Percentiles rank a stretch among this genome's conserved stretches.
phyloP scores from a whole-genome alignment of 441 rosid genomes.

The Raphanus hybrid region DNA sequence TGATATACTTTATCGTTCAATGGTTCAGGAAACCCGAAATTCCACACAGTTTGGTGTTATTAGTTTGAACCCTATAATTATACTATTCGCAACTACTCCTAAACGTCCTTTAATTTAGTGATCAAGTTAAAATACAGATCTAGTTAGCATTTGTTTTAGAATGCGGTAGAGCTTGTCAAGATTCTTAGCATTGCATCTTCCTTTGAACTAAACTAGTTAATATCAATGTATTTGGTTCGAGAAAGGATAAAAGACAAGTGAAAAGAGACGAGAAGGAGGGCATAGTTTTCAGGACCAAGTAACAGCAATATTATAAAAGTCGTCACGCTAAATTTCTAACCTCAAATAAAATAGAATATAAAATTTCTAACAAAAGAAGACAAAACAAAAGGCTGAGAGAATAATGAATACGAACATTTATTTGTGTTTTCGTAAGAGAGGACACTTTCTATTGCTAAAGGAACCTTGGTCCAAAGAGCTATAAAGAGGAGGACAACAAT shows the following conservation, averaged over 20 bases:
- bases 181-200: conserved; percentile 10
- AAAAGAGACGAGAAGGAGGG: conserved; percentile 11
- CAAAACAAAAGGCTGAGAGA: conserved; percentile 18
- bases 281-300: not conserved
- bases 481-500: conserved; percentile 26
- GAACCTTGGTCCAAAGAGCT: conserved; percentile 26
- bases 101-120: not conserved
- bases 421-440: conserved; percentile 16
- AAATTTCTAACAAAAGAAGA: conserved; percentile 1
- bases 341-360: no score
- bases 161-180: conserved; percentile 16
- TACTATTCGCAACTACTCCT: not conserved
- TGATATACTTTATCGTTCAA: not conserved
- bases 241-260: conserved; percentile 7
- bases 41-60: not conserved
- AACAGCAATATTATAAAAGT: not conserved
- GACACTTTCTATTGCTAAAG: conserved; percentile 17
- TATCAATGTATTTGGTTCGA: conserved; percentile 9
- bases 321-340: no score
- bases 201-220: not conserved
- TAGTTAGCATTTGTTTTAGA: not conserved
- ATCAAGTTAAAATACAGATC: not conserved
- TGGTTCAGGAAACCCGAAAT: not conserved
- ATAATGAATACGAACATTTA: conserved; percentile 20
- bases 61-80: not conserved